Evolutionary conservation across 2,329 filamentous ascomycete genomes (phyloP), one percentile per base, ranked within the genome.

Genomic region (Thielaviopsis ethacetica): DNA sequence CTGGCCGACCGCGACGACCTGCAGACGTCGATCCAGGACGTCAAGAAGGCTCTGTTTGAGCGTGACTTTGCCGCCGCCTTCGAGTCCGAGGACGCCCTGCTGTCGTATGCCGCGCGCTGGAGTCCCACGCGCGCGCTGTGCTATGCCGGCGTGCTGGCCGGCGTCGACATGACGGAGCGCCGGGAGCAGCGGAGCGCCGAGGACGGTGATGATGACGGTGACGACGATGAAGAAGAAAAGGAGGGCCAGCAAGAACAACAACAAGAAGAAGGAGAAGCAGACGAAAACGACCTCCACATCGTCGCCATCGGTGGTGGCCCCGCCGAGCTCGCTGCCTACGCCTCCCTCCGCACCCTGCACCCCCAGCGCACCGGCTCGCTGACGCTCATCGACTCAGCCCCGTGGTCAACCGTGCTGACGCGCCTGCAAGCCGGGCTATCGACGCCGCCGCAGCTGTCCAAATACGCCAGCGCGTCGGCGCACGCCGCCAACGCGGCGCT

Each of bases 41-140:
- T 97, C 62, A 98, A 97, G 70, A 77, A 83, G 7, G 88, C 91
- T 63, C 76, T 98, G 9, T 97, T 85, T 69, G 83, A 86, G 61
- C 82, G 93, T 34, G 88, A 97, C 68, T 97, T 97, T 71, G 76
- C 77, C 13, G 73, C 75, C 17, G 91, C 91, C 0, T 98, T 97
- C 71, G 83, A 82, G 0, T 76, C 76, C 53, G 76, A 81, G 59
- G 81, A 85, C 52, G 80, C 85, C 65, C 77, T 96, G 19, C 81
- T 86, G 62, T 87, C 86, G 10, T 98, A 98, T 73, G 88, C 89
- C 9, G 81, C 88, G 58, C 76, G 93, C 65, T 98, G 91, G 91
- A 95, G 90, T 70, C 88, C 91, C 1, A 86, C 86, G 57, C 78
- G 93, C 57, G 86, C 90, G 0, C 72, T 97, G 57, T 88, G 85